Conservation (phyloP, 2,329 filamentous ascomycete genomes). For the Neospermospora avenae region DNA sequence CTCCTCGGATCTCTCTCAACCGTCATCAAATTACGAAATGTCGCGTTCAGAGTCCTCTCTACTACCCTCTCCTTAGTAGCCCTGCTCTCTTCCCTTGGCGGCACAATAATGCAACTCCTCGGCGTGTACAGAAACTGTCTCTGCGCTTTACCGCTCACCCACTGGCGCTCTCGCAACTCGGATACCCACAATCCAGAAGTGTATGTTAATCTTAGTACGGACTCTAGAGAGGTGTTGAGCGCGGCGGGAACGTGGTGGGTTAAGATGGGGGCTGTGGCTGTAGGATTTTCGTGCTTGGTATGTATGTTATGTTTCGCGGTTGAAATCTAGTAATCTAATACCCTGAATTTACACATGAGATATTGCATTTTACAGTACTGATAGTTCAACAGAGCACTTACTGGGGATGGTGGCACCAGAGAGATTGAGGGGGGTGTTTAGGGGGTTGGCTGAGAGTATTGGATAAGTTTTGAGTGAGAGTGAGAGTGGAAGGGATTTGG, state of each 20-base stretch:
- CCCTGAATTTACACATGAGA: too few relatives aligned
- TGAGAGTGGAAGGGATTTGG: neutral
- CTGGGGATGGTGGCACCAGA: neutral
- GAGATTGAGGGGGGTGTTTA: neutral
- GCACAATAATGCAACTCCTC: constrained; percentile 17
- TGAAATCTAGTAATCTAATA: too few relatives aligned
- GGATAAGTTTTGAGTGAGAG: neutral
- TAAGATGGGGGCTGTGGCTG: constrained; percentile 8
- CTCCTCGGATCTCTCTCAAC: neutral
- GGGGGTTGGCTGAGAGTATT: neutral
- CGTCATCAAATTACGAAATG: neutral
- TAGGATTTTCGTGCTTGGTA: constrained; percentile 13
- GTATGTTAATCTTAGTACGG: constrained; percentile 2
- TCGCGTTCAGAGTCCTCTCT: neutral
- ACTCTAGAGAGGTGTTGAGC: constrained; percentile 5
- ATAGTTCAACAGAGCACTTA: too few relatives aligned
- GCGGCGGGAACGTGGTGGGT: constrained; percentile 15
- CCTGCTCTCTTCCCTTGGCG: constrained; percentile 6
- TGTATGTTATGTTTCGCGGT: constrained; percentile 1
- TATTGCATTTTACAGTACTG: too few relatives aligned
- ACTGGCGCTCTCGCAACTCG: constrained; percentile 1
- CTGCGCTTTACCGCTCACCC: constrained; percentile 9
- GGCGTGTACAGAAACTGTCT: constrained; percentile 21
- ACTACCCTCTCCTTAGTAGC: neutral
- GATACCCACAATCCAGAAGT: neutral